A percentile compares a stretch with the other conserved stretches of the same genome.
These are phyloP conservation scores for Friedmanniomyces simplex DNA, from an alignment of 495 filamentous ascomycete genomes.

Conservation along the genomic window DNA sequence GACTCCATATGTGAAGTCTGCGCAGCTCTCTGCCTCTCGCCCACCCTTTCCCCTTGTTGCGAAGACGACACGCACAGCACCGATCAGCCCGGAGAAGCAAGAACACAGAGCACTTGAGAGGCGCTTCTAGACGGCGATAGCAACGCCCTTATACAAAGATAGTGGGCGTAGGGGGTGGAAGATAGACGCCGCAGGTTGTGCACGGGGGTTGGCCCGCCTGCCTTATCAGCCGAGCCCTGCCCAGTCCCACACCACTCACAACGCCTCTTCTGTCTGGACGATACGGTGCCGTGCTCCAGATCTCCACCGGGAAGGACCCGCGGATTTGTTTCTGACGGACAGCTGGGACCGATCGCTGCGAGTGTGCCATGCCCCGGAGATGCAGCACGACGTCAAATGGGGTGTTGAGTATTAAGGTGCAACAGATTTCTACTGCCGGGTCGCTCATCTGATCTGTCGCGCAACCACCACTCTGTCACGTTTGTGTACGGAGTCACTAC, in stretches of 20 bases:
- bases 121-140: neutral
- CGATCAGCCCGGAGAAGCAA: neutral
- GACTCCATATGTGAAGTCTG: neutral
- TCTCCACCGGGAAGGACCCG: neutral
- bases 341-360: neutral
- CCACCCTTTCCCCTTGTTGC: neutral
- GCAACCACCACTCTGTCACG: neutral
- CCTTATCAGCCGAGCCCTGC: neutral
- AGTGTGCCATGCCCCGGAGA: neutral
- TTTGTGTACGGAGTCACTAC: neutral
- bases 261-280: neutral
- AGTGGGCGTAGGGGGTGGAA: neutral
- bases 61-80: too few species aligned
- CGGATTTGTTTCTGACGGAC: constrained; percentile 4
- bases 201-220: neutral
- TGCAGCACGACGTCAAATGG: constrained; percentile 4
- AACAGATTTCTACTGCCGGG: too few species aligned
- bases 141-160: neutral
- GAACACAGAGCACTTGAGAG: neutral
- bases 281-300: constrained; percentile 6
- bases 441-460: neutral
- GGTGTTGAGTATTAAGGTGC: constrained; percentile 4
- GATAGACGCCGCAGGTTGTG: neutral
- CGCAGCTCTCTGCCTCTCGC: neutral
- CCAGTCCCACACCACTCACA: neutral